Conservation (phyloP, 129 eudicot genomes). For the Calendula officinalis region DNA sequence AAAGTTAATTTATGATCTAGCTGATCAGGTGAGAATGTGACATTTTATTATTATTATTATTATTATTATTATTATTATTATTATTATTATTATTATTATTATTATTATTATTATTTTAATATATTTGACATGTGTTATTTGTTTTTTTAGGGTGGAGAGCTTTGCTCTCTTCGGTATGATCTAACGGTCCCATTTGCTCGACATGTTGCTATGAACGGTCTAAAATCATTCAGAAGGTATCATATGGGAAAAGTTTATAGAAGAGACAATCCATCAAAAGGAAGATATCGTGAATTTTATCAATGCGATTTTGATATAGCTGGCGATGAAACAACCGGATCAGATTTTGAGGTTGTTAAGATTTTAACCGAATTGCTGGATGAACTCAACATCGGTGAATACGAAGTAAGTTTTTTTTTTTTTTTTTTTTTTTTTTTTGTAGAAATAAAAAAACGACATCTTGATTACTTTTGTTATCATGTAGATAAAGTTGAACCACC, state of each 20-base stretch:
- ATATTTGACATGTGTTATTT: conserved; percentile 2
- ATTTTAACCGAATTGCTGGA: conserved; percentile 81
- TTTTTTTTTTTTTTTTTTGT: not conserved
- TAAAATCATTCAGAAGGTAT: conserved; percentile 78
- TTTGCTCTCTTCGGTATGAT: conserved; percentile 91
- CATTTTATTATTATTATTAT: not conserved
- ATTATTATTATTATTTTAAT: not conserved
- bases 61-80: no score
- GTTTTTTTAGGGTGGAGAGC: conserved; percentile 88
- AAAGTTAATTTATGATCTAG: conserved; percentile 86
- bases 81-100: not conserved
- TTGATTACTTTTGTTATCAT: not conserved
- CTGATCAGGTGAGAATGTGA: conserved; percentile 66
- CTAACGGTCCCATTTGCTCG: conserved; percentile 94
- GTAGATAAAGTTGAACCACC: conserved; percentile 88
- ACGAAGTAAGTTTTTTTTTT: conserved; percentile 56
- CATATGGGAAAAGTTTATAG: conserved; percentile 90
- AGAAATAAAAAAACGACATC: not conserved
- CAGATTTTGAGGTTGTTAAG: conserved; percentile 83
- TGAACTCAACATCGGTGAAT: conserved; percentile 78
- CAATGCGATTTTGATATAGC: conserved; percentile 98
- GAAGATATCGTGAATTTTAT: conserved; percentile 94
- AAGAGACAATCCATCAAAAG: conserved; percentile 96
- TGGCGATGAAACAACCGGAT: conserved; percentile 74
- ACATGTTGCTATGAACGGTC: conserved; percentile 90